Percentiles rank a stretch among this genome's conserved stretches.
Conservation (phyloP, 305 asterid species). For the Rubia tinctorum region DNA sequence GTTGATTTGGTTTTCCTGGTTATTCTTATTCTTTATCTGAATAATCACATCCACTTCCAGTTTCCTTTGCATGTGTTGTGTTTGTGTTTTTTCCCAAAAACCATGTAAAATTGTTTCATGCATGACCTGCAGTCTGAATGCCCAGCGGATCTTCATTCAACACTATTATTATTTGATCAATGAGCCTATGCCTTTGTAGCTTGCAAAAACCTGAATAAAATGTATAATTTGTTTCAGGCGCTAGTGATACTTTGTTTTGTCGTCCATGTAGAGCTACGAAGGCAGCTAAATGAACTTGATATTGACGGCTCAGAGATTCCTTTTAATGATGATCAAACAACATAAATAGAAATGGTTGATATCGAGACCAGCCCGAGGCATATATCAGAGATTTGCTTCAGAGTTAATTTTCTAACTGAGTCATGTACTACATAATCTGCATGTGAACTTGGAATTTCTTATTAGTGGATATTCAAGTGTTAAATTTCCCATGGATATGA, state of each 20-base stretch:
- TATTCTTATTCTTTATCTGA: no score
- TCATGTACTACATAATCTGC: not conserved
- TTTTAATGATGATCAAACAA: conserved; percentile 39
- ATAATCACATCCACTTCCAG: no score
- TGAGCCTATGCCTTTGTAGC: no score
- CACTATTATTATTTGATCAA: no score
- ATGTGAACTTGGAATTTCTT: not conserved
- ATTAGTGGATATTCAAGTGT: not conserved
- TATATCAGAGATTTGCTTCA: conserved; percentile 76
- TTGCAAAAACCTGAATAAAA: no score
- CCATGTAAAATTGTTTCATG: no score
- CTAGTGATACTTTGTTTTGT: not conserved
- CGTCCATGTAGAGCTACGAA: conserved; percentile 56
- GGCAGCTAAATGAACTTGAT: conserved; percentile 68
- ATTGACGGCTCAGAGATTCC: conserved; percentile 46
- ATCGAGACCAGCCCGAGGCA: conserved; percentile 70
- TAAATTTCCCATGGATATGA: not conserved
- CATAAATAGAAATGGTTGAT: conserved; percentile 45
- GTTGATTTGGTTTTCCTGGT: no score
- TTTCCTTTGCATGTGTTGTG: no score
- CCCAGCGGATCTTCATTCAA: no score
- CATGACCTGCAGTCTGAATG: no score
- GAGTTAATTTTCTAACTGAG: no score
- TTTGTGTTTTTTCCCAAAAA: no score
- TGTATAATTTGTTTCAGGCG: not conserved